These are phyloP conservation scores for Botryococcus braunii DNA, from an alignment of 163 green algal genomes.

Conservation along the genomic window DNA sequence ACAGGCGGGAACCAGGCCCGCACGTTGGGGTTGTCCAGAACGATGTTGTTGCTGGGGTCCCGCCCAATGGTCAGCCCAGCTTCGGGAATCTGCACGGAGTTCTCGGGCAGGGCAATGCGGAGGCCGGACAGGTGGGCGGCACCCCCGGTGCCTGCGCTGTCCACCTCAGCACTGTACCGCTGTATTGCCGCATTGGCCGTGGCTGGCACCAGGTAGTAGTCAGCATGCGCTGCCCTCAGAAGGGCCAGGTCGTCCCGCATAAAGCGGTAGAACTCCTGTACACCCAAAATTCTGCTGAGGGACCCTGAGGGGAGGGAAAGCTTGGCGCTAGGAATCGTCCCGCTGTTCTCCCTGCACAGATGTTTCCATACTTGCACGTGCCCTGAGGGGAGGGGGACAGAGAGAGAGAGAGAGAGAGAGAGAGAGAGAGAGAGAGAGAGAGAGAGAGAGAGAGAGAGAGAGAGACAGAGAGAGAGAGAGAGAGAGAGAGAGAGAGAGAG, in stretches of 20 bases:
- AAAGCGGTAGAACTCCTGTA: conserved; percentile 48
- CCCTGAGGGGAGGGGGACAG: too few species aligned
- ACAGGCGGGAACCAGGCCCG: neutral
- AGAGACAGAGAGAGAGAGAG: too few species aligned
- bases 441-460: too few species aligned
- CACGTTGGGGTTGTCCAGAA: conserved; percentile 6
- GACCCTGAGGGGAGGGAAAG: too few species aligned
- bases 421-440: too few species aligned
- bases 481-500: too few species aligned
- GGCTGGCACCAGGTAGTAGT: conserved; percentile 63
- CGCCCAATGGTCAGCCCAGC: conserved; percentile 7
- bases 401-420: too few species aligned
- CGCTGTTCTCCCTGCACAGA: too few species aligned
- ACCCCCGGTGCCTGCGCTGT: neutral
- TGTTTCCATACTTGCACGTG: too few species aligned
- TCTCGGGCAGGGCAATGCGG: conserved; percentile 14
- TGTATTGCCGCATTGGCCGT: neutral
- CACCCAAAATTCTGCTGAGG: neutral
- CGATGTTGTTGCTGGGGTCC: conserved; percentile 2
- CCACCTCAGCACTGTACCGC: neutral
- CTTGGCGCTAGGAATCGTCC: too few species aligned
- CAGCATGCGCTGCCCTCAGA: conserved; percentile 40
- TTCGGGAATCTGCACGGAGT: conserved; percentile 9
- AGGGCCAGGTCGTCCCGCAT: conserved; percentile 64
- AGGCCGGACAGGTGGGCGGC: conserved; percentile 3